Conservation (phyloP, 345 rosid genomes). For the Trapa incisa region DNA sequence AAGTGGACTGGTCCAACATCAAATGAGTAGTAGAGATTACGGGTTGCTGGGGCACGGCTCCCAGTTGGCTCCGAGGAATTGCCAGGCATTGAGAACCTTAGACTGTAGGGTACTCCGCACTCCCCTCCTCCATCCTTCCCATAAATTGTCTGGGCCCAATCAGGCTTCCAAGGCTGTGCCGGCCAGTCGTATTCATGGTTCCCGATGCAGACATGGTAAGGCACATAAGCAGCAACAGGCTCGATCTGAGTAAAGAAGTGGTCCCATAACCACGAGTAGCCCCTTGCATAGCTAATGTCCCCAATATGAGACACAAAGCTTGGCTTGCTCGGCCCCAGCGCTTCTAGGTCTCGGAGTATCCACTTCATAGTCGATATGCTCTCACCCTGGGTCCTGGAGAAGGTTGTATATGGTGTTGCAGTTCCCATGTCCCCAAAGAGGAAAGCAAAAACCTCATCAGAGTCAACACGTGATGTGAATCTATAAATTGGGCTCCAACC, state of each 20-base stretch:
- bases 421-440: constrained; percentile 90
- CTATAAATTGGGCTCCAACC: constrained; percentile 66
- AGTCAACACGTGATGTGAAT: constrained; percentile 50
- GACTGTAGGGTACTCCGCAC: constrained; percentile 88
- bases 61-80: constrained; percentile 68
- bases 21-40: constrained; percentile 78
- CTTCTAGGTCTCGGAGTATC: constrained; percentile 72
- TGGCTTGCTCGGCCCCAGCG: constrained; percentile 44
- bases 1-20: constrained; percentile 64
- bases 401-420: constrained; percentile 62
- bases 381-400: constrained; percentile 61
- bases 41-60: constrained; percentile 47
- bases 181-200: constrained; percentile 96
- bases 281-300: constrained; percentile 86
- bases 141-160: constrained; percentile 45
- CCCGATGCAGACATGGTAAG: constrained; percentile 90
- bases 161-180: constrained; percentile 81
- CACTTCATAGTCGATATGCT: constrained; percentile 70
- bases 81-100: constrained; percentile 88
- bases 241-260: constrained; percentile 63
- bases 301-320: constrained; percentile 74
- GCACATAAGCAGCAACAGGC: constrained; percentile 67
- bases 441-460: constrained; percentile 55
- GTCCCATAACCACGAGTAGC: constrained; percentile 90
- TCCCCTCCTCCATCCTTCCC: constrained; percentile 90